Evolutionary conservation across 768 basidiomycete genomes (phyloP), one percentile per base, ranked within the genome.

Genomic region (Chalciporus sphaerocephalus): DNA sequence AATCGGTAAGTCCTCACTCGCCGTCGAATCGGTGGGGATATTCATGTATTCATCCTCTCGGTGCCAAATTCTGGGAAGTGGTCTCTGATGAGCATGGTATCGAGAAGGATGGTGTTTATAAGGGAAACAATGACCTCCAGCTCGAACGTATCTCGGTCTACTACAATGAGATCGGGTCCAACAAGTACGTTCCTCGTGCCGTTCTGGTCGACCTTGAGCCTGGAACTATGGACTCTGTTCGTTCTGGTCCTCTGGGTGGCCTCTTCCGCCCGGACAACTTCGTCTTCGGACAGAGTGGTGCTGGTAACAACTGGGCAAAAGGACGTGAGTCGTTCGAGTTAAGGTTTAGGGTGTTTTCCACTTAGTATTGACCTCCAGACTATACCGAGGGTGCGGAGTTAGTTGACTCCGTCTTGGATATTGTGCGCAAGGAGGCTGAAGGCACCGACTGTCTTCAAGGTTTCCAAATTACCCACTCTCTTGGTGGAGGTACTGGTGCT

Each of bases 221-320:
- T 32, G 96, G 95, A 53, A 92, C 90, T 41, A 92, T 92, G 90
- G 90, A 92, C 65, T 87, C 91, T 49, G 83, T 92, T 49, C 88
- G 88, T 70, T 85, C 87, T 41, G 90, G 91, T 41, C 89, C 92
- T 57, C 80, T 95, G 44, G 93, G 94, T 62, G 73, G 74, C 54
- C 83, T 98, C 54, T 97, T 96, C 89, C 85, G 92, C 59, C 94
- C 94, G 28, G 94, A 96, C 74, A 97, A 96, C 80, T 95, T 95
- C 63, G 92, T 97, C 61, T 96, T 94, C 55, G 95, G 93, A 45
- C 95, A 98, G 72, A 92, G 84, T 69, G 93, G 93, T 72, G 95
- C 93, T 58, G 94, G 95, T 64, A 97, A 99, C 83, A 98, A 98
- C 76, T 98, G 96, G 96, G 95, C 96, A 18, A 99, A 98, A 85